Evolutionary conservation across 352 stramenopile species (phyloP).

Genomic region (Phytophthora macrochlamydospora): DNA sequence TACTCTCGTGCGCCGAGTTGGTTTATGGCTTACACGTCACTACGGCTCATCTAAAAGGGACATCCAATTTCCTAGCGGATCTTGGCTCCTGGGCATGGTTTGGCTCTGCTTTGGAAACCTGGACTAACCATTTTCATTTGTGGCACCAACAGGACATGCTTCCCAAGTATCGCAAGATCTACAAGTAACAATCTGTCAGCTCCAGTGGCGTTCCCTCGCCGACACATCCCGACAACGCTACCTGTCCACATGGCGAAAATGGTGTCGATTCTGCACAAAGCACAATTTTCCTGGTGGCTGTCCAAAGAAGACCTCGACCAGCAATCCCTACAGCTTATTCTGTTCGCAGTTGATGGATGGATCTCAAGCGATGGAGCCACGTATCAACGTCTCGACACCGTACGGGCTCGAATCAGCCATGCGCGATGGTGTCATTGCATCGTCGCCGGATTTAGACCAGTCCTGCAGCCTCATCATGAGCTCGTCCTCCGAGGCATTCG

Average conservation of each 20-base stretch:
- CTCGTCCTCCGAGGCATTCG: conserved; percentile 11
- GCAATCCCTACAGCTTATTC: conserved; percentile 16
- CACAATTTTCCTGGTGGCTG: background rate
- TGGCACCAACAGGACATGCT: conserved; percentile 11
- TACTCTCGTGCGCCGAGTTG: conserved; percentile 4
- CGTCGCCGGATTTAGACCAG: background rate
- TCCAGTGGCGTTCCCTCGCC: conserved; percentile 11
- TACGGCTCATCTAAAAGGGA: conserved; percentile 3
- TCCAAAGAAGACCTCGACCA: background rate
- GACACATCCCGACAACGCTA: background rate
- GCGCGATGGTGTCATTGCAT: conserved; percentile 20
- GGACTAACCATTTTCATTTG: conserved; percentile 14
- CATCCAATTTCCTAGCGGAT: conserved; percentile 5
- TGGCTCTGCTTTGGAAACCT: background rate
- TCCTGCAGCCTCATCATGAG: conserved; percentile 2
- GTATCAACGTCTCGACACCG: background rate
- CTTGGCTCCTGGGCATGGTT: conserved; percentile 10
- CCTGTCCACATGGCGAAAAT: conserved; percentile 9
- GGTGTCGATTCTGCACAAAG: conserved; percentile 4
- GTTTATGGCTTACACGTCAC: conserved; percentile 3
- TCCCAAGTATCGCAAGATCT: conserved; percentile 11
- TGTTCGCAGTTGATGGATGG: conserved; percentile 12
- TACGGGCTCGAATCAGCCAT: conserved; percentile 21
- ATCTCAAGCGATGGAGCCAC: background rate
- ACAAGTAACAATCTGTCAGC: conserved; percentile 2